phyloP scores from a whole-genome alignment of 768 basidiomycete genomes.

The Psilocybe tampanensis region DNA sequence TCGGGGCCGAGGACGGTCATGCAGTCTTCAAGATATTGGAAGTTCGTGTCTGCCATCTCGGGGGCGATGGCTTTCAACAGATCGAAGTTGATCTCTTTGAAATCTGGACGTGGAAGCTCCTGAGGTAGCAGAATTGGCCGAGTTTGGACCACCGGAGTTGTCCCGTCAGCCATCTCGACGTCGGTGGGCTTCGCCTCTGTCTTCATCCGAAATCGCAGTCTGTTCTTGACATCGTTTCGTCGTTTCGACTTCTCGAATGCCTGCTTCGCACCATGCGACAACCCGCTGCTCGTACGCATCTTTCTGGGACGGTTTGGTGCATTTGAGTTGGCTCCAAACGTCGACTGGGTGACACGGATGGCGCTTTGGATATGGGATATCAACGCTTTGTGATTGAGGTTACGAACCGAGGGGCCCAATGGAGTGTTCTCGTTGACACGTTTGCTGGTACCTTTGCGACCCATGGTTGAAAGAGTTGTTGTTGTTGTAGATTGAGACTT shows the following conservation, averaged over 20 bases:
- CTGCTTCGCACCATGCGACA: not conserved
- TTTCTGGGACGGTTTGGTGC: not conserved
- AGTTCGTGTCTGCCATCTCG: slow-evolving; percentile 45
- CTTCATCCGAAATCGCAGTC: slow-evolving; percentile 29
- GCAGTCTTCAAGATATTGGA: slow-evolving; percentile 55
- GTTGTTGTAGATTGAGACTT: not conserved
- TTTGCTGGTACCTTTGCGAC: not conserved
- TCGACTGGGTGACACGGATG: no score
- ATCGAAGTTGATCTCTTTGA: slow-evolving; percentile 45
- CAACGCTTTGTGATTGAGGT: not conserved
- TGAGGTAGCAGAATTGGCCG: slow-evolving; percentile 47
- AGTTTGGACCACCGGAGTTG: slow-evolving; percentile 21
- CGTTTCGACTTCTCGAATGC: slow-evolving; percentile 40
- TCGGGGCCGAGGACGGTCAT: slow-evolving; percentile 45
- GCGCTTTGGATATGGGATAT: not conserved
- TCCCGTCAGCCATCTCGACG: slow-evolving; percentile 33
- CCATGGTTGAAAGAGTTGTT: not conserved
- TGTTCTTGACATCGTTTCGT: slow-evolving; percentile 22
- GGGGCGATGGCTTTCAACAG: slow-evolving; percentile 53
- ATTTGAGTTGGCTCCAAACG: no score
- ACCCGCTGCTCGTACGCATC: not conserved
- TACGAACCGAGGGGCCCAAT: not conserved
- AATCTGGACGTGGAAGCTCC: slow-evolving; percentile 53
- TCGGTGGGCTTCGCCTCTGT: slow-evolving; percentile 21
- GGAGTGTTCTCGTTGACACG: not conserved